Base-by-base conservation (phyloP, 2,329 filamentous ascomycete genomes). In the Rutstroemia sydowiana region DNA sequence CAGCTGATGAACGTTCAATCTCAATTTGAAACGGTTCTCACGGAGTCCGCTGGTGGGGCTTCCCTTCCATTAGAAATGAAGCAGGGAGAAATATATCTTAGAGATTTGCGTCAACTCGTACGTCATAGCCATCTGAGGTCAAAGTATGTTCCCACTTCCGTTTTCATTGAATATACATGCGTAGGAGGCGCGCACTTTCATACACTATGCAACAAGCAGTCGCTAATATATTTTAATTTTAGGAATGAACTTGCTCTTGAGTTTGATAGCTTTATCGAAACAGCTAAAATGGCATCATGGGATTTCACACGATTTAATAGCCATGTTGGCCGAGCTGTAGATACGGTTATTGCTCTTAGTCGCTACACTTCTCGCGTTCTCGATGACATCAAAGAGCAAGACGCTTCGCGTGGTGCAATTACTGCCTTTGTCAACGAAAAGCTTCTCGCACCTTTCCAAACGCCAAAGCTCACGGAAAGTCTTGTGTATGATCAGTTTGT, bases 51-150 rank as follows among this genome's bases (percentile, higher is more conserved):
- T 1, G 76, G 82, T 20, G 80, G 82, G 1, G 79, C 83, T 1
- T 81, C 80, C 1, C 70, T 93, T 3, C 87, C 87, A 0, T 73
- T 87, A 59, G 85, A 88, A 59, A 90, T 93, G 82, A 91, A 89
- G 70, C 78, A 81, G 9, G 83, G 84, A 2, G 87, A 92, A 66
- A 74, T 81, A 2, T 82, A 84, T 1, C 82, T 93, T 32, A 79
- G 87, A 37, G 87, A 91, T 61, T 70, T 93, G 21, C 80, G 85
- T 30, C 84, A 81, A 23, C 75, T 90, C 41, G 85, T 95, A 31
- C 76, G 79, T 36, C 82, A 84, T 68, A 88, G 84, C 59, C 75
- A 79, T 20, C 72, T 93, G 0, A 79, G 81, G 23, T 79, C 79
- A 11, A 71, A 65, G 66, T 68, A 60, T 63, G 63, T 18, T 18